Percentiles rank a stretch among this genome's conserved stretches.
Conservation (phyloP, 1,284 basidiomycete species). For the Tilletia caries region DNA sequence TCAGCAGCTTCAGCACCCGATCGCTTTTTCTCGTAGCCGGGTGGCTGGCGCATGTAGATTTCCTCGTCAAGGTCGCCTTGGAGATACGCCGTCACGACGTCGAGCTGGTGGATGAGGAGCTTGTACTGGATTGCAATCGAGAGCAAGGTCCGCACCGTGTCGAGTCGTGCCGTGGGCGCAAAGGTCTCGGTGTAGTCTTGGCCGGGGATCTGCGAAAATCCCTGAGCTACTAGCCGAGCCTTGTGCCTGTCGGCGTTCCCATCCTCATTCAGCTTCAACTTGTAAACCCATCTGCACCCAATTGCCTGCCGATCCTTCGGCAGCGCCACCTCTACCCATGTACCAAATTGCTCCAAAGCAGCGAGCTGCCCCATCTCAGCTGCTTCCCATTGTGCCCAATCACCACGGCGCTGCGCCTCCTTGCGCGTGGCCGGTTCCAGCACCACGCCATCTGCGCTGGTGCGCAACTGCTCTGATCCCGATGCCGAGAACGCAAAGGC, state of each 20-base stretch:
- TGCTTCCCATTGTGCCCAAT: constrained; percentile 20
- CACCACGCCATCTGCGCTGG: constrained; percentile 40
- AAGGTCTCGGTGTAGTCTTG: not conserved
- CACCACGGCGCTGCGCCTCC: constrained; percentile 30
- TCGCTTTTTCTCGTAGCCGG: not conserved
- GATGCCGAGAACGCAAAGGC: too few species aligned
- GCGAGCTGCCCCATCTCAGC: not conserved
- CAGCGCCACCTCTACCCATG: not conserved
- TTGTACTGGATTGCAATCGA: not conserved
- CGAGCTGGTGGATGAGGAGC: not conserved
- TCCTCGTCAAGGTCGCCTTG: not conserved
- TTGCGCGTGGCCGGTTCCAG: constrained; percentile 42
- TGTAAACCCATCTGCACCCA: not conserved
- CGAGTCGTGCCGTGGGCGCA: not conserved
- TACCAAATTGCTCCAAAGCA: not conserved
- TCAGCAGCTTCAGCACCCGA: not conserved
- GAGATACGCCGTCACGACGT: not conserved
- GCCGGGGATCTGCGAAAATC: not conserved
- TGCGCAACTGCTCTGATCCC: constrained; percentile 32
- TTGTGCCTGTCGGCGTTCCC: not conserved
- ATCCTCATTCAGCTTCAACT: not conserved
- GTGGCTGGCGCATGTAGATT: not conserved
- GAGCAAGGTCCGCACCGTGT: not conserved
- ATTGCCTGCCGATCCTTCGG: not conserved
- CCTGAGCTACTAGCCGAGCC: not conserved